These are phyloP conservation scores for Colletotrichum musicola DNA, from an alignment of 2,329 filamentous ascomycete species.

Conservation along the genomic window DNA sequence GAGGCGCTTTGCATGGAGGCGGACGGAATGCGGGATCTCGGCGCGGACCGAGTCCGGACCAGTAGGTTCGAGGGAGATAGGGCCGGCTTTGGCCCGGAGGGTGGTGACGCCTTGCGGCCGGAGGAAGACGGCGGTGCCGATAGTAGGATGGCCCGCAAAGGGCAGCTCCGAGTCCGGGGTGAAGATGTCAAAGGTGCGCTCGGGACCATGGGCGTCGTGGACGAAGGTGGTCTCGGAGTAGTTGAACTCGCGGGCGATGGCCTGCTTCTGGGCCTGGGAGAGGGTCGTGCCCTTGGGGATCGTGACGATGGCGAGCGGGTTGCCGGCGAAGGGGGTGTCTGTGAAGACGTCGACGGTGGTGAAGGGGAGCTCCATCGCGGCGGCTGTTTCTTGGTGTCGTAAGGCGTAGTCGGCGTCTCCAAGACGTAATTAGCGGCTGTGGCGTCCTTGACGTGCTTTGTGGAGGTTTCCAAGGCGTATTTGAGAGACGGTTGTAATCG, in stretches of 20 bases:
- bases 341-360: conserved; percentile 72
- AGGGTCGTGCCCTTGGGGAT: conserved; percentile 60
- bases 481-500: not conserved
- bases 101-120: conserved; percentile 54
- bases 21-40: conserved; percentile 71
- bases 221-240: conserved; percentile 74
- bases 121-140: conserved; percentile 67
- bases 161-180: conserved; percentile 65
- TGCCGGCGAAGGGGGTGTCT: conserved; percentile 63
- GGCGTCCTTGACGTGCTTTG: not conserved
- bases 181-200: conserved; percentile 70
- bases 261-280: conserved; percentile 66
- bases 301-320: conserved; percentile 71
- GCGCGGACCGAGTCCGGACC: conserved; percentile 66
- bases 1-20: conserved; percentile 16
- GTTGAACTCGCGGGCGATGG: conserved; percentile 73
- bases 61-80: conserved; percentile 59
- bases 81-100: conserved; percentile 68
- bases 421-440: not conserved
- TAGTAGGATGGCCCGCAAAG: conserved; percentile 73
- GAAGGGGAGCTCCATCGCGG: conserved; percentile 58
- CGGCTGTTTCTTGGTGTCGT: not conserved
- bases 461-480: not conserved
- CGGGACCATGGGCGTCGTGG: conserved; percentile 56
- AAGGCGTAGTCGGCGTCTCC: not conserved